phyloP scores from a whole-genome alignment of 441 rosid genomes.

The Populus tomentosa region DNA sequence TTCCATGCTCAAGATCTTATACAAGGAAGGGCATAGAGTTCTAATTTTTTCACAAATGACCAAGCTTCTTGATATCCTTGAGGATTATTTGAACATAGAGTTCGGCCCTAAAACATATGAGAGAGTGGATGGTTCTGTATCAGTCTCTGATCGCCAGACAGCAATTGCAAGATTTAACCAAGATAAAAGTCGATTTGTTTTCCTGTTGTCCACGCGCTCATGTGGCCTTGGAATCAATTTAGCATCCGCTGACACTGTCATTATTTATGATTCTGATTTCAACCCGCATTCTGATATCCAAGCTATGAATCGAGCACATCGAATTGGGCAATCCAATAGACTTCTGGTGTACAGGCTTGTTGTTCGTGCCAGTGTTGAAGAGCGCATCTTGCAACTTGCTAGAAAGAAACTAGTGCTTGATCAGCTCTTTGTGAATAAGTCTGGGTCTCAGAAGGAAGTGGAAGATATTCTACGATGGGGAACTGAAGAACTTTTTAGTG shows the following conservation, averaged over 20 bases:
- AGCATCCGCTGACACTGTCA: slow-evolving; percentile 97
- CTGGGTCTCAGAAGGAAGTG: slow-evolving; percentile 99
- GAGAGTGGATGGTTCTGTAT: slow-evolving; percentile 99
- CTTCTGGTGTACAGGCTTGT: slow-evolving; percentile 99
- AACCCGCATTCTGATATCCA: slow-evolving; percentile 99
- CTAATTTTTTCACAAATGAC: slow-evolving; percentile 99
- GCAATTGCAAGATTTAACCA: slow-evolving; percentile 94
- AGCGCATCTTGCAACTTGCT: slow-evolving; percentile 99
- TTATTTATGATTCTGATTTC: slow-evolving; percentile 99
- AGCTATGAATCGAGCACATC: slow-evolving; percentile 99
- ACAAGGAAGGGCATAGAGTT: slow-evolving; percentile 96
- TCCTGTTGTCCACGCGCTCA: slow-evolving; percentile 94
- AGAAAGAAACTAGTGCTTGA: slow-evolving; percentile 99
- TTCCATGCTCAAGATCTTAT: slow-evolving; percentile 84
- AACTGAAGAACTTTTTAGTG: slow-evolving; percentile 90
- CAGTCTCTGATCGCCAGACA: slow-evolving; percentile 95
- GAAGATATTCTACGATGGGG: slow-evolving; percentile 99
- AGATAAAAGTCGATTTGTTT: slow-evolving; percentile 96
- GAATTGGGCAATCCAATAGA: slow-evolving; percentile 96
- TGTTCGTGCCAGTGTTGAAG: slow-evolving; percentile 99
- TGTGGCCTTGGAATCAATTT: slow-evolving; percentile 99
- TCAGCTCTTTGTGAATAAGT: slow-evolving; percentile 99
- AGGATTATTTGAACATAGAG: slow-evolving; percentile 90
- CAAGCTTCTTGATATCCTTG: slow-evolving; percentile 98
- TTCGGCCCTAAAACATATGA: slow-evolving; percentile 98